Base-by-base conservation (phyloP, 305 asterid species). In the Fraxinus nigra region DNA sequence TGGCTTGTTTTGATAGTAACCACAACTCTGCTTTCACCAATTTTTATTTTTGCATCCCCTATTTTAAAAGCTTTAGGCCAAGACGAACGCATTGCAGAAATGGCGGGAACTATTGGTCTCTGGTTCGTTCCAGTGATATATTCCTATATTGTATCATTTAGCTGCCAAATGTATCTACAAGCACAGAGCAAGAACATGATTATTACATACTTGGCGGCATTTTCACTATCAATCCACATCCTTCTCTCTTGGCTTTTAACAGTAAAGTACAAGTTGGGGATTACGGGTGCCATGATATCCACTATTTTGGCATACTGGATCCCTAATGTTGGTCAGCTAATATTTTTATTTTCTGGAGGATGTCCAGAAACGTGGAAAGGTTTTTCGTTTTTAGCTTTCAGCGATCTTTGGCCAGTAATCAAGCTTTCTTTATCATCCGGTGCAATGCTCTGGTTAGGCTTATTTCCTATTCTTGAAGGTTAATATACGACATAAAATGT, bases 161-260 rank as follows among this genome's bases (percentile, higher is more conserved):
- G 90, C 79, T 91, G 98, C 89, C 97, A 93, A 87, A 91, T 91
- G 89, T 93, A 77, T 86, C 82, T 92, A 3, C 97, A 91, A 79
- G 89, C 97, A 43, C 94, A 93, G 85, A 93, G 97, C 91, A 93
- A 93, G 89, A 93, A 91, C 85, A 84, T 85, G 85, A 83, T 93
- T 73, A 91, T 93, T 28, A 84, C 94, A 0, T 91, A 91, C 69
- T 81, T 93, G 75, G 90, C 96, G 0, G 96, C 90, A 0, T 61
- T 84, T 65, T 88, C 94, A 0, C 63, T 93, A 24, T 28, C 88
- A 0, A 88, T 92, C 77, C 94, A 91, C 82, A 26, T 86, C 3
- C 46, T 90, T 13, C 89, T 91, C 1, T 93, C 92, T 0, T 93
- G 97, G 94, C 91, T 93, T 79, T 76, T 93, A 35, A 89, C 92